Evolutionary conservation across 805 yeast species (phyloP).

Genomic region (Candida montana): DNA sequence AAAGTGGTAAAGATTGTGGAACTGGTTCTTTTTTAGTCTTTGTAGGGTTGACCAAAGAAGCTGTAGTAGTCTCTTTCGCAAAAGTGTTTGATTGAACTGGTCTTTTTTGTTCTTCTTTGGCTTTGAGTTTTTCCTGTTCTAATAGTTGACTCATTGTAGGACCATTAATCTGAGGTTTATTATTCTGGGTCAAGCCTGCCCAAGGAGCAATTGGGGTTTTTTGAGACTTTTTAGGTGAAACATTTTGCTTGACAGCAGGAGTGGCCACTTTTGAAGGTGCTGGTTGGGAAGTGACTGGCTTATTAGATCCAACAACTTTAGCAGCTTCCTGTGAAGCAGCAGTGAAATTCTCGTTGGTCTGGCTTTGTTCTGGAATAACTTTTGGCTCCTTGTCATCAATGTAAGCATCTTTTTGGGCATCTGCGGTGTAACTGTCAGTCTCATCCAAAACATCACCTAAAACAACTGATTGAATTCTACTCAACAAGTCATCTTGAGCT

Average conservation of each 20-base stretch:
- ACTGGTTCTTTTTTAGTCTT: constrained; percentile 1
- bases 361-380: neutral
- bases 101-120: constrained; percentile 25
- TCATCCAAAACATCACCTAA: constrained; percentile 33
- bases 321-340: no score
- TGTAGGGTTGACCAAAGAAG: constrained; percentile 3
- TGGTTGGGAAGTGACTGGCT: constrained; percentile 2
- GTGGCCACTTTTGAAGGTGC: constrained; percentile 1
- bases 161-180: constrained; percentile 22
- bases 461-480: constrained; percentile 35
- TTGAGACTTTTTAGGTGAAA: constrained; percentile 3
- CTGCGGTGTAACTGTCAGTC: no score
- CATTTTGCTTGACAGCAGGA: neutral
- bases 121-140: constrained; percentile 40
- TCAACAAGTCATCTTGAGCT: constrained; percentile 27
- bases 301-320: neutral
- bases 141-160: constrained; percentile 48
- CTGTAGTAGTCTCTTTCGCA: neutral
- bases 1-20: constrained; percentile 8
- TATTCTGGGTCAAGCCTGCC: constrained; percentile 32
- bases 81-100: constrained; percentile 16
- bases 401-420: neutral
- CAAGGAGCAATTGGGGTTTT: constrained; percentile 41
- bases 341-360: no score
- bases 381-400: constrained; percentile 20